Evolutionary conservation across 208 protist species (phyloP).

Genomic region (Acanthamoeba culbertsoni): DNA sequence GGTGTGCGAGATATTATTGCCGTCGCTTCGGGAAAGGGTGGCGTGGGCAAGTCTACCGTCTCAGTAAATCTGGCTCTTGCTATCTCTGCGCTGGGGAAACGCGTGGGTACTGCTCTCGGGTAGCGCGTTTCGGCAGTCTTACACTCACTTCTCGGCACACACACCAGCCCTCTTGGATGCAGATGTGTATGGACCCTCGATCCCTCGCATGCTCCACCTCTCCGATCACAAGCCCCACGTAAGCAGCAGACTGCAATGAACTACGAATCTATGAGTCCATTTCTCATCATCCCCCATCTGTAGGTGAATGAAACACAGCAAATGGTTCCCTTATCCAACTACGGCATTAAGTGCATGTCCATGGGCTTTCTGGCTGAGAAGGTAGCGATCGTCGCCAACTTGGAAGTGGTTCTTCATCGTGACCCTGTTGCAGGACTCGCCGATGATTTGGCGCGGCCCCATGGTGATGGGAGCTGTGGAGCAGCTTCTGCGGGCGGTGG

Average conservation of each 20-base stretch:
- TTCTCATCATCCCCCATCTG: not conserved
- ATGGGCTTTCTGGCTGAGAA: slow-evolving; percentile 82
- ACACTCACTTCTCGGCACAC: too few relatives aligned
- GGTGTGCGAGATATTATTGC: slow-evolving; percentile 73
- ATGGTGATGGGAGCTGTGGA: slow-evolving; percentile 74
- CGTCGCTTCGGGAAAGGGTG: slow-evolving; percentile 79
- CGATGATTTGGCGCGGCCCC: slow-evolving; percentile 83
- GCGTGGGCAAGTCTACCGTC: slow-evolving; percentile 84
- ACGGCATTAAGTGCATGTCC: slow-evolving; percentile 83
- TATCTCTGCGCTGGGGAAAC: slow-evolving; percentile 48
- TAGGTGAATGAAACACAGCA: slow-evolving; percentile 12
- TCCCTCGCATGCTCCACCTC: slow-evolving; percentile 81
- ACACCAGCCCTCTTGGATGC: slow-evolving; percentile 84
- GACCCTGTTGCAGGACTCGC: slow-evolving; percentile 46
- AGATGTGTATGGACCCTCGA: slow-evolving; percentile 83
- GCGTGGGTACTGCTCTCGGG: not conserved
- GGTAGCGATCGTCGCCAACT: too few relatives aligned
- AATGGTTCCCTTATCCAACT: slow-evolving; percentile 74
- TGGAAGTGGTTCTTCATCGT: not conserved
- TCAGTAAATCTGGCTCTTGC: slow-evolving; percentile 76
- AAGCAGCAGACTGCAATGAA: too few relatives aligned
- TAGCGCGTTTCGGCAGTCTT: too few relatives aligned
- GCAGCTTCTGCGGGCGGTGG: slow-evolving; percentile 63
- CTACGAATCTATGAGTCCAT: too few relatives aligned
- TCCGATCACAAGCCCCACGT: slow-evolving; percentile 5